Base-by-base conservation (phyloP, 306 rosid species). In the Corylus avellana region DNA sequence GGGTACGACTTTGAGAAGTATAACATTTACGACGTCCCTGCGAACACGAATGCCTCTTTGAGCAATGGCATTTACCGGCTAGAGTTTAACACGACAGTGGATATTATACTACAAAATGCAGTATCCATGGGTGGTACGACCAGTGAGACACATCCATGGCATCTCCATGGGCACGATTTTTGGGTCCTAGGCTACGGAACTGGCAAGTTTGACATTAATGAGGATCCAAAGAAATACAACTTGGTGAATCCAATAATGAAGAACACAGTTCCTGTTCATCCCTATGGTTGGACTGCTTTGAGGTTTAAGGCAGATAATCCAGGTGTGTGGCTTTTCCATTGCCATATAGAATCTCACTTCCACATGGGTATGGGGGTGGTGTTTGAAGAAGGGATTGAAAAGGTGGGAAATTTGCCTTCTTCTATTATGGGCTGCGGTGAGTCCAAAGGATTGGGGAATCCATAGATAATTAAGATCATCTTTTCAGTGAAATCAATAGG, bases 261-360 rank as follows among this genome's bases (percentile, higher is more conserved):
- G 91, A 91, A 94, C 71, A 94, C 97, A 0, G 93, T 92, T 70
- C 83, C 97, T 0, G 79, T 94, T 80, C 97, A 94, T 75, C 81
- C 72, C 0, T 86, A 44, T 58, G 93, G 97, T 42, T 94, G 98
- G 97, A 94, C 98, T 7, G 95, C 98, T 3, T 20, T 94, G 83
- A 92, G 98, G 73, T 92, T 94, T 67, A 66, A 78, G 70, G 79
- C 98, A 0, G 81, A 91, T 44, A 92, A 94, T 32, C 98, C 98
- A 1, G 98, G 98, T 0, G 93, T 81, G 8, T 91, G 98, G 98
- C 90, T 91, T 5, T 94, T 94, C 47, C 98, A 94, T 82, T 94
- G 98, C 82, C 98, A 91, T 44, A 90, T 94, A 17, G 98, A 92
- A 69, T 70, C 97, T 14, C 98, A 94, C 80, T 91, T 91, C 86